Base-by-base conservation (phyloP, 78 protist species). In the Dictyostelium firmibasis region DNA sequence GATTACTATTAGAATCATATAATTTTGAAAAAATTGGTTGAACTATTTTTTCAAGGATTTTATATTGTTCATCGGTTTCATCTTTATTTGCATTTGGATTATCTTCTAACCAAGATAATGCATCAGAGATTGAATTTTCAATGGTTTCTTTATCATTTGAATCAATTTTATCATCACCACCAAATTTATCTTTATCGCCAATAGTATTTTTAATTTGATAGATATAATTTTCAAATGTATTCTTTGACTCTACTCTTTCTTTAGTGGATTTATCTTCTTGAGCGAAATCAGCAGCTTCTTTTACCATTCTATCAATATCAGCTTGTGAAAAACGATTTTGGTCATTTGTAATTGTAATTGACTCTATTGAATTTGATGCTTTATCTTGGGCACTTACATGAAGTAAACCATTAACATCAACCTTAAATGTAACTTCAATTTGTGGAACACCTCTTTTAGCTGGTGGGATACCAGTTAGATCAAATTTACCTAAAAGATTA, bases 331-430 rank as follows among this genome's bases (percentile, higher is more conserved):
- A 97, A 13, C 99, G 96, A 29, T 98, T 98, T 44, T 75, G 35
- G 67, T 92, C 96, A 83, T 94, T 86, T 57, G 96, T 86, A 86
- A 94, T 82, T 69, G 96, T 82, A 36, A 94, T 87, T 84, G 67
- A 82, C 27, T 79, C 85, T 77, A 74, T 60, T 85, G 84, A 67
- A 78, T 98, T 98, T 14, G 99, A 89, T 43, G 97, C 9, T 97
- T 97, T 95, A 83, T 98, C 99, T 86, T 18, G 77, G 2, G 99
- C 99, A 25, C 97, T n/a, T 18, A 99, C 99, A 96, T 97, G 96
- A 78, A 99, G 83, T 95, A 98, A 97, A 41, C 97, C 96, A 94
- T 97, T 96, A 74, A 78, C 89, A 88, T 98, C 99, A n/a, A 97
- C 76, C 41, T 96, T 97, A n/a, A n/a, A n/a, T n/a, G n/a, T n/a